Evolutionary conservation across 305 asterid genomes (phyloP).

Genomic region (Plantago lanceolata): DNA sequence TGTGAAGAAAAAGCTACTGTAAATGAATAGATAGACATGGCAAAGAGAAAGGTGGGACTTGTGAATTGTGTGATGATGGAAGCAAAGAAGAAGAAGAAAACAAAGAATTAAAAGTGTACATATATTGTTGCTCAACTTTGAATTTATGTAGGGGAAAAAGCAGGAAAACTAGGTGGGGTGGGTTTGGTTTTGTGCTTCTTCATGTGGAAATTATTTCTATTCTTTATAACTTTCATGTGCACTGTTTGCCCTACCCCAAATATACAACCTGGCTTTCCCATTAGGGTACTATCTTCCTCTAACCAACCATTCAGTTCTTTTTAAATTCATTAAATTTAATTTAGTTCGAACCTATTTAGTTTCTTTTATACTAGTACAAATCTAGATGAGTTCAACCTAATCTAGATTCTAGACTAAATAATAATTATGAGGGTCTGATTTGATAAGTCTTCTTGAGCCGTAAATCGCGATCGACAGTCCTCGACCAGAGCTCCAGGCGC

Average conservation of each 20-base stretch:
- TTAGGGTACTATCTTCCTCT: too few species aligned
- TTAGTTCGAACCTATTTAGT: too few species aligned
- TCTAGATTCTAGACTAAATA: too few species aligned
- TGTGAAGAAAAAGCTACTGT: not conserved
- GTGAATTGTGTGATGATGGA: slow-evolving; percentile 35
- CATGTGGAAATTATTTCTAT: slow-evolving; percentile 16
- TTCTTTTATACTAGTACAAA: too few species aligned
- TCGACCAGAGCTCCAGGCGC: too few species aligned
- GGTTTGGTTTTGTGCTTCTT: slow-evolving; percentile 13
- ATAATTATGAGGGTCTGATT: too few species aligned
- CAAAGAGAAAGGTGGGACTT: slow-evolving; percentile 26
- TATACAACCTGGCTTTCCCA: not conserved
- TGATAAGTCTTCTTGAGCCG: too few species aligned
- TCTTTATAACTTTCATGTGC: slow-evolving; percentile 16
- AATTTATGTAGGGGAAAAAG: slow-evolving; percentile 14
- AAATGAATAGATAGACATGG: slow-evolving; percentile 20
- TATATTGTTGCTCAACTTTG: slow-evolving; percentile 7
- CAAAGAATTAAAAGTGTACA: not conserved
- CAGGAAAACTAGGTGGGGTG: slow-evolving; percentile 23
- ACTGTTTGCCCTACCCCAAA: slow-evolving; percentile 11
- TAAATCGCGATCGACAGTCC: too few species aligned
- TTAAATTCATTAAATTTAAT: too few species aligned
- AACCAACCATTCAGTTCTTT: too few species aligned
- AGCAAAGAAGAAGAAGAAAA: slow-evolving; percentile 9
- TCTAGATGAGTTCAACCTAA: too few species aligned